A percentile compares a stretch with the other conserved stretches of the same genome.
Evolutionary conservation across 192 early-diverging fungal genomes (phyloP).

Genomic region (Gryganskiella cystojenkinii): DNA sequence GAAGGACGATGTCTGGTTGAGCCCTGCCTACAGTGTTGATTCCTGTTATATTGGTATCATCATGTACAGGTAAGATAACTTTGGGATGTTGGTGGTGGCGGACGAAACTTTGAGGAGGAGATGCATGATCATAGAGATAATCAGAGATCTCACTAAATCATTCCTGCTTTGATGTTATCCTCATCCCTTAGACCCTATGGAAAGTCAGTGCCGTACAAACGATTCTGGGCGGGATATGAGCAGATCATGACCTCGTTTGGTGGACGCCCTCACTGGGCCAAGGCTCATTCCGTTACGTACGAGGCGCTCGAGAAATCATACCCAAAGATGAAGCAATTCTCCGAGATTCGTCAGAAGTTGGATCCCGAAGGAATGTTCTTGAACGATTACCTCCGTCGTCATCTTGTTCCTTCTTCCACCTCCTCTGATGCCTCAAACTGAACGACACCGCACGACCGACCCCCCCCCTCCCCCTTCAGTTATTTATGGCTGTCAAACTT

Average conservation of each 20-base stretch:
- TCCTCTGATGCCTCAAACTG: too few species aligned
- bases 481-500: too few species aligned
- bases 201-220: slow-evolving; percentile 73
- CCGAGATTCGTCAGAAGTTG: slow-evolving; percentile 59
- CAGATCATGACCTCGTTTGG: slow-evolving; percentile 71
- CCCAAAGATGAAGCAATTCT: slow-evolving; percentile 72
- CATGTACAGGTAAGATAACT: slow-evolving; percentile 68
- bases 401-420: slow-evolving; percentile 51
- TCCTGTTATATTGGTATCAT: slow-evolving; percentile 83
- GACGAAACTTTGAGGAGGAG: background rate
- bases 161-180: background rate
- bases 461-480: too few species aligned
- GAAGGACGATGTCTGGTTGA: slow-evolving; percentile 76
- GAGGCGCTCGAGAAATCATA: slow-evolving; percentile 65
- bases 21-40: slow-evolving; percentile 70
- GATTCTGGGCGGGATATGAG: slow-evolving; percentile 78
- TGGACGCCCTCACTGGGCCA: slow-evolving; percentile 83
- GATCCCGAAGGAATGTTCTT: slow-evolving; percentile 79
- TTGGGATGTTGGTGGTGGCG: background rate
- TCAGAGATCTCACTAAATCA: background rate
- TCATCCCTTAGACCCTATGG: slow-evolving; percentile 67
- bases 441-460: too few species aligned
- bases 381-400: slow-evolving; percentile 75
- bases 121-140: too few species aligned
- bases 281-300: slow-evolving; percentile 68